A percentile compares a stretch with the other conserved stretches of the same genome.
Evolutionary conservation across 805 yeast species (phyloP).

Genomic region (Grigorovia yakushimaensis): DNA sequence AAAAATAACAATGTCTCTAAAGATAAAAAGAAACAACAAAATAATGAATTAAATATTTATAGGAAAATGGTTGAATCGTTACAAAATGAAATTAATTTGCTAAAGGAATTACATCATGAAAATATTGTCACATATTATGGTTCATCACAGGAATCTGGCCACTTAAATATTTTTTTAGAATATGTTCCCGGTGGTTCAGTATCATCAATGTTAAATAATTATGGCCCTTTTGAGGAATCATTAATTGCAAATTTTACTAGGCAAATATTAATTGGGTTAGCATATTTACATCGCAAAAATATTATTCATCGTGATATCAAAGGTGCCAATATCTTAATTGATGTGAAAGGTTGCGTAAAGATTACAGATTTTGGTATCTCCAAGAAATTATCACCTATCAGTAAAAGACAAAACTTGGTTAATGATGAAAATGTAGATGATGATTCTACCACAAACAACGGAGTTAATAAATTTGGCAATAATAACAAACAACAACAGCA

Average conservation of each 20-base stretch:
- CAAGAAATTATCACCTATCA: conserved; percentile 50
- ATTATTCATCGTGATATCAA: conserved; percentile 83
- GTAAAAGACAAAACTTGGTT: conserved; percentile 12
- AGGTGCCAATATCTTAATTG: conserved; percentile 79
- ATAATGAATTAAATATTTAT: conserved; percentile 27
- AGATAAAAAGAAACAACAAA: conserved; percentile 10
- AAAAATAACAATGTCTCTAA: background rate
- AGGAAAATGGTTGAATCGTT: conserved; percentile 65
- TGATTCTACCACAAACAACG: background rate
- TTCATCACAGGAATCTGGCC: conserved; percentile 62
- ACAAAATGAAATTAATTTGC: conserved; percentile 68
- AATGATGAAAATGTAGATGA: conserved; percentile 28
- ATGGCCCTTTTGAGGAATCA: conserved; percentile 76
- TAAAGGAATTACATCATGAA: conserved; percentile 76
- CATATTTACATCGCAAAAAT: conserved; percentile 62
- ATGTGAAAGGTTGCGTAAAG: conserved; percentile 70
- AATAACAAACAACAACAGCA: background rate
- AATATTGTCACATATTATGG: conserved; percentile 91
- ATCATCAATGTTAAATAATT: conserved; percentile 57
- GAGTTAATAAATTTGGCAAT: background rate
- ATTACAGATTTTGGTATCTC: conserved; percentile 85
- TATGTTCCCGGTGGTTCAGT: conserved; percentile 70
- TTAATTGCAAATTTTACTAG: conserved; percentile 60
- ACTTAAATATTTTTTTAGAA: conserved; percentile 69
- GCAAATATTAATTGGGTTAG: conserved; percentile 67